Conservation (phyloP, 257 asterid species). For the Misopates orontium region DNA sequence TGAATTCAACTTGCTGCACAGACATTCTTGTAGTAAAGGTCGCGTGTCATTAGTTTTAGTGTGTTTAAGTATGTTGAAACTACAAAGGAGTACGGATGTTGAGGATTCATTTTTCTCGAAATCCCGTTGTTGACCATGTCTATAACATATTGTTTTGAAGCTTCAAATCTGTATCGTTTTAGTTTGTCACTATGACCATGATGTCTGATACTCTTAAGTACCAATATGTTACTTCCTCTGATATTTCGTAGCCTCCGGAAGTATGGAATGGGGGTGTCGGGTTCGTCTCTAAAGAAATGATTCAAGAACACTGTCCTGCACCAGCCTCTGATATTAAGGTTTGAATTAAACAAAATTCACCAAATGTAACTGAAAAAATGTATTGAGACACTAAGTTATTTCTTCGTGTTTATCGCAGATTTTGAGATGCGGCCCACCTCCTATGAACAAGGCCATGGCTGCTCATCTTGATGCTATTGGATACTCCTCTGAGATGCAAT, state of each 20-base stretch:
- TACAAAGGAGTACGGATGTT: no score
- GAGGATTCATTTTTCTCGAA: no score
- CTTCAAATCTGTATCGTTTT: background rate
- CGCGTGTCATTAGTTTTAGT: no score
- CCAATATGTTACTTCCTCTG: background rate
- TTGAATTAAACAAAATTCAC: background rate
- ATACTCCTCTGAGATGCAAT: constrained; percentile 72
- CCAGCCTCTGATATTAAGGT: constrained; percentile 95
- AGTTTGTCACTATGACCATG: background rate
- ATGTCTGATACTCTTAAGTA: background rate
- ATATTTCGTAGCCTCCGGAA: constrained; percentile 72
- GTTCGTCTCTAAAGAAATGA: constrained; percentile 86
- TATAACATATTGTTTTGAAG: background rate
- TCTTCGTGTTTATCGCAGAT: constrained; percentile 50
- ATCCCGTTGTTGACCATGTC: background rate
- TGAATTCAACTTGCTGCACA: no score
- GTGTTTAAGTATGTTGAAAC: no score
- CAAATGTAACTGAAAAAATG: background rate
- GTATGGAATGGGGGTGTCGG: constrained; percentile 91
- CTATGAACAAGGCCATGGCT: constrained; percentile 98
- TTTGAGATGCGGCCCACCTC: constrained; percentile 94
- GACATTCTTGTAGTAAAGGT: no score
- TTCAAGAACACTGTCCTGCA: constrained; percentile 77
- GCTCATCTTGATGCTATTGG: constrained; percentile 85
- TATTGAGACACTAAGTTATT: constrained; percentile 1